phyloP scores from a whole-genome alignment of 345 rosid genomes.

The Heritiera fomes region DNA sequence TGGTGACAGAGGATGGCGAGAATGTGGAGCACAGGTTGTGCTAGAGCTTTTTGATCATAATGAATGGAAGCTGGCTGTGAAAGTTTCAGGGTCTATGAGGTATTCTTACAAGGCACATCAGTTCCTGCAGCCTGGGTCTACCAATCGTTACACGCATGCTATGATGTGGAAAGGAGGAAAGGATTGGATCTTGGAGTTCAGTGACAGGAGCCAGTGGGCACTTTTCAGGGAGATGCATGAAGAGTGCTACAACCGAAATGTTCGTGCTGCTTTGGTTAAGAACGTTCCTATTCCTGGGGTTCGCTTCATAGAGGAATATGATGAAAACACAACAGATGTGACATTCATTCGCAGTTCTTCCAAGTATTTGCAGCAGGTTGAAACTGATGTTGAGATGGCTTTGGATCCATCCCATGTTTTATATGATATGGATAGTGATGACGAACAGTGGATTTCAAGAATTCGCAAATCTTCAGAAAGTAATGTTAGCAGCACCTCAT shows the following conservation, averaged over 20 bases:
- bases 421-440: slow-evolving; percentile 98
- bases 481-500: slow-evolving; percentile 35
- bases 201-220: slow-evolving; percentile 89
- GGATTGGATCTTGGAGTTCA: slow-evolving; percentile 90
- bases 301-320: slow-evolving; percentile 61
- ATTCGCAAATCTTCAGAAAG: slow-evolving; percentile 43
- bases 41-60: slow-evolving; percentile 75
- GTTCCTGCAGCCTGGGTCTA: slow-evolving; percentile 91
- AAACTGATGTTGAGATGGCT: slow-evolving; percentile 95
- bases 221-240: slow-evolving; percentile 97
- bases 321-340: slow-evolving; percentile 48
- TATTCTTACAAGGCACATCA: slow-evolving; percentile 90
- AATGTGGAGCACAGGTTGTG: slow-evolving; percentile 67
- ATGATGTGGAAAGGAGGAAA: slow-evolving; percentile 99
- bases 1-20: slow-evolving; percentile 95
- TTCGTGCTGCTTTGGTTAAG: slow-evolving; percentile 79
- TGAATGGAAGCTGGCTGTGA: slow-evolving; percentile 94
- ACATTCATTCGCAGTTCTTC: slow-evolving; percentile 50
- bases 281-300: slow-evolving; percentile 98
- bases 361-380: slow-evolving; percentile 72
- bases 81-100: slow-evolving; percentile 62
- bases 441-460: slow-evolving; percentile 67
- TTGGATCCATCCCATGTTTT: slow-evolving; percentile 69
- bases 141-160: slow-evolving; percentile 91
- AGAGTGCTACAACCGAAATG: slow-evolving; percentile 86